Conservation (phyloP, 2,329 filamentous ascomycete genomes). For the Fusarium staphyleae region DNA sequence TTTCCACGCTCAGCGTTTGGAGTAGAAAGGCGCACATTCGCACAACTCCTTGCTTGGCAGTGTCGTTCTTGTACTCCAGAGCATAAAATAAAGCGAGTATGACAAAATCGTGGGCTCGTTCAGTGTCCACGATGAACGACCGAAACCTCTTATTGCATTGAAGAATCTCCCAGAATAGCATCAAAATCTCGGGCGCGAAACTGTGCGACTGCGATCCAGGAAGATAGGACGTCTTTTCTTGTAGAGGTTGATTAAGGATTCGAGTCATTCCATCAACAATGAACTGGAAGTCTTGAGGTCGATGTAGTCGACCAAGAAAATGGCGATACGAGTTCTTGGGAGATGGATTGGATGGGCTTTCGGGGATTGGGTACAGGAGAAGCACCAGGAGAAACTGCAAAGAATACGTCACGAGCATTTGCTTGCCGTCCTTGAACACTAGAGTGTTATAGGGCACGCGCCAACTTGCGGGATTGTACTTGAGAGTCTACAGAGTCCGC, state of each 20-base stretch:
- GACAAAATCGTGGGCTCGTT: constrained; percentile 90
- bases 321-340: constrained; percentile 94
- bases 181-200: constrained; percentile 94
- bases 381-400: constrained; percentile 88
- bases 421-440: constrained; percentile 88
- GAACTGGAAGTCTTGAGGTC: constrained; percentile 97
- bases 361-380: constrained; percentile 86
- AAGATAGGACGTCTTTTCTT: constrained; percentile 86
- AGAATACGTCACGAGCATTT: constrained; percentile 89
- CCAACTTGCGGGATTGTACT: constrained; percentile 96
- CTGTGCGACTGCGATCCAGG: constrained; percentile 83
- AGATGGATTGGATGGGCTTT: constrained; percentile 67
- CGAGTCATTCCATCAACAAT: constrained; percentile 93
- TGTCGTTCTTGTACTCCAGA: constrained; percentile 84
- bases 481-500: constrained; percentile 71
- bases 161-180: constrained; percentile 96
- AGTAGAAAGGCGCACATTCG: constrained; percentile 98
- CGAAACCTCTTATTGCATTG: constrained; percentile 98
- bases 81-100: constrained; percentile 92
- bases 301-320: constrained; percentile 87
- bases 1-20: constrained; percentile 92
- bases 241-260: constrained; percentile 90
- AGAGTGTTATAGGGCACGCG: constrained; percentile 92
- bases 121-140: constrained; percentile 95
- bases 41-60: constrained; percentile 88